Percentiles rank a stretch among this genome's conserved stretches.
These are phyloP conservation scores for Calonectria fujianensis DNA, from an alignment of 2,329 filamentous ascomycete species.

Conservation along the genomic window DNA sequence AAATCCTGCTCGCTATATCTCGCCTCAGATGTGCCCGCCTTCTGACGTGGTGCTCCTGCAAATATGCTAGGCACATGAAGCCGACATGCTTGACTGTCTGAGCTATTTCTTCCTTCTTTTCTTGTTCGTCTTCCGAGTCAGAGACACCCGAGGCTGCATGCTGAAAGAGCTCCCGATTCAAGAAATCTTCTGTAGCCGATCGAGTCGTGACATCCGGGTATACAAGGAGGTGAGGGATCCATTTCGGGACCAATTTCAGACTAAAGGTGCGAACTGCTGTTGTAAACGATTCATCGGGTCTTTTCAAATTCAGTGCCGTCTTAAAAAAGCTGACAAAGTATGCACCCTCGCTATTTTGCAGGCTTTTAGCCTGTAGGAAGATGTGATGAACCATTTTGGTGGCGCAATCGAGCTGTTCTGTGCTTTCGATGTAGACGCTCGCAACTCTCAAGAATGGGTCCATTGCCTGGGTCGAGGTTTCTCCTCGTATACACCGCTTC, in stretches of 20 bases:
- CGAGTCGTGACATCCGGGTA: constrained; percentile 67
- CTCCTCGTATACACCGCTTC: constrained; percentile 71
- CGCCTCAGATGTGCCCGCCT: constrained; percentile 64
- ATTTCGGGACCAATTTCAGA: constrained; percentile 61
- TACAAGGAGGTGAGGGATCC: constrained; percentile 71
- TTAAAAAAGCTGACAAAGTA: constrained; percentile 69
- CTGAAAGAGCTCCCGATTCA: constrained; percentile 66
- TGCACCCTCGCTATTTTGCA: constrained; percentile 69
- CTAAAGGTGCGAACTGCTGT: constrained; percentile 47
- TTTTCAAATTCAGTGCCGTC: constrained; percentile 55
- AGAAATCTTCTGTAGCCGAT: constrained; percentile 64
- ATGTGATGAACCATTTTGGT: constrained; percentile 66
- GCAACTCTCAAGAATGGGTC: constrained; percentile 76
- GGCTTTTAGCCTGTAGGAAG: constrained; percentile 63
- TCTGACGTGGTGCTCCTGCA: constrained; percentile 68
- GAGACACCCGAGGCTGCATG: constrained; percentile 49
- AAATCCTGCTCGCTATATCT: constrained; percentile 65
- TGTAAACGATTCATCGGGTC: constrained; percentile 53
- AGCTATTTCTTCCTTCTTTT: constrained; percentile 46
- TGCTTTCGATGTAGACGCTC: constrained; percentile 70
- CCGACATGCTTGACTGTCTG: constrained; percentile 63
- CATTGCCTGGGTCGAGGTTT: constrained; percentile 63
- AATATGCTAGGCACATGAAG: constrained; percentile 66
- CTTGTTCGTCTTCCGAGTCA: constrained; percentile 56
- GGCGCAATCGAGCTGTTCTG: constrained; percentile 59